Evolutionary conservation across 2,329 filamentous ascomycete genomes (phyloP).

Genomic region (Lasiodiplodia gonubiensis): DNA sequence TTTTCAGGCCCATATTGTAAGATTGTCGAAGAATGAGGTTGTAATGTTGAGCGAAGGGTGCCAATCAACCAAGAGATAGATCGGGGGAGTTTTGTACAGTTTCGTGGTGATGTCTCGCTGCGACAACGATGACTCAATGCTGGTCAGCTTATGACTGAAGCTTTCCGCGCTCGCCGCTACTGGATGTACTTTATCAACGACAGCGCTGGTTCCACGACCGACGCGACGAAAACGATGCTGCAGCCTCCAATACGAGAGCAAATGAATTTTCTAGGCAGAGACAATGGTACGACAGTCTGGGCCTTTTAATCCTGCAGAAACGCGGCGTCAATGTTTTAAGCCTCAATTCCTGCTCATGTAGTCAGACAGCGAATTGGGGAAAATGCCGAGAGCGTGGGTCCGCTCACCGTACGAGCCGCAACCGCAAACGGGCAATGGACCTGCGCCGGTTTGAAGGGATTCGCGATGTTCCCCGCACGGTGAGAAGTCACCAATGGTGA

Average conservation of each 20-base stretch:
- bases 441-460: too few species aligned
- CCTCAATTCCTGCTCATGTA: background rate
- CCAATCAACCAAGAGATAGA: background rate
- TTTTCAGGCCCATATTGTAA: conserved; percentile 7
- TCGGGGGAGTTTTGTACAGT: background rate
- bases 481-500: background rate
- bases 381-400: background rate
- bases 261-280: background rate
- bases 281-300: too few species aligned
- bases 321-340: background rate
- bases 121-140: background rate
- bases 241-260: background rate
- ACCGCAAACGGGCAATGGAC: background rate
- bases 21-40: background rate
- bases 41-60: background rate
- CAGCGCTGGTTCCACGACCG: background rate
- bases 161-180: too few species aligned
- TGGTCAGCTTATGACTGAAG: too few species aligned
- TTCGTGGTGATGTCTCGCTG: background rate
- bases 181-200: background rate
- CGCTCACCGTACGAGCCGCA: background rate
- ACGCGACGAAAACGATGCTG: background rate
- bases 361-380: background rate
- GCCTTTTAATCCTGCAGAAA: background rate
- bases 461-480: conserved; percentile 1